Evolutionary conservation across 1,284 basidiomycete genomes (phyloP).

Genomic region (Heliocybe sulcata): DNA sequence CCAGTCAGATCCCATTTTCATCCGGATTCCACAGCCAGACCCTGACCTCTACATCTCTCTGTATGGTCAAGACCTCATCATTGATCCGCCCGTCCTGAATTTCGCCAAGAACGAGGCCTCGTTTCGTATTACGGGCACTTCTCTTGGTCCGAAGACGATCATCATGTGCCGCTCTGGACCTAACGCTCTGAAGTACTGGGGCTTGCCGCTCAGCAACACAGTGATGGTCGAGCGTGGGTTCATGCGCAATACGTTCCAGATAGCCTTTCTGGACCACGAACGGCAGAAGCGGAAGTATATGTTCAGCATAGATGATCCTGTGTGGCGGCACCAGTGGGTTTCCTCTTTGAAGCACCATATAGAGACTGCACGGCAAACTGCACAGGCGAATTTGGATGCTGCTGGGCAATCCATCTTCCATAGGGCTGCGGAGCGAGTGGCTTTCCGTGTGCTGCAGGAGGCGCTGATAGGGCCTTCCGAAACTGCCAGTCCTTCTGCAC

Average conservation of each 20-base stretch:
- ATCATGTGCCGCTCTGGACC: conserved; percentile 75
- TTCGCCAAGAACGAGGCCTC: conserved; percentile 78
- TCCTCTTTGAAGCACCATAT: conserved; percentile 66
- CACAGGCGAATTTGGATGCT: conserved; percentile 23
- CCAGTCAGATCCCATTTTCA: conserved; percentile 79
- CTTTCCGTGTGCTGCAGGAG: conserved; percentile 80
- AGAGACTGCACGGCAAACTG: conserved; percentile 32
- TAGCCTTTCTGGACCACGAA: conserved; percentile 73
- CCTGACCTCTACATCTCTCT: conserved; percentile 73
- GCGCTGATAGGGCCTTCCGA: conserved; percentile 48
- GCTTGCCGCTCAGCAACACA: conserved; percentile 68
- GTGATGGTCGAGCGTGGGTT: conserved; percentile 84
- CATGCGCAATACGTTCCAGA: conserved; percentile 91
- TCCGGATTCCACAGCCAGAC: conserved; percentile 80
- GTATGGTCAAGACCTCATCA: conserved; percentile 77
- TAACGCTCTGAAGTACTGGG: conserved; percentile 75
- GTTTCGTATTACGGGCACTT: conserved; percentile 80
- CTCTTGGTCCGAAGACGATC: conserved; percentile 76
- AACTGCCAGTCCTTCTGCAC: background rate
- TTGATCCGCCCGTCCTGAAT: conserved; percentile 77
- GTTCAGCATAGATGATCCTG: conserved; percentile 81
- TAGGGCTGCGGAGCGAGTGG: conserved; percentile 62
- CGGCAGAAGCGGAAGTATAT: conserved; percentile 80
- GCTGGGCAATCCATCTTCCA: conserved; percentile 39
- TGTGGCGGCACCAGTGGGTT: conserved; percentile 71